Base-by-base conservation (phyloP, 352 stramenopile species). In the Globisporangium camurandrum region DNA sequence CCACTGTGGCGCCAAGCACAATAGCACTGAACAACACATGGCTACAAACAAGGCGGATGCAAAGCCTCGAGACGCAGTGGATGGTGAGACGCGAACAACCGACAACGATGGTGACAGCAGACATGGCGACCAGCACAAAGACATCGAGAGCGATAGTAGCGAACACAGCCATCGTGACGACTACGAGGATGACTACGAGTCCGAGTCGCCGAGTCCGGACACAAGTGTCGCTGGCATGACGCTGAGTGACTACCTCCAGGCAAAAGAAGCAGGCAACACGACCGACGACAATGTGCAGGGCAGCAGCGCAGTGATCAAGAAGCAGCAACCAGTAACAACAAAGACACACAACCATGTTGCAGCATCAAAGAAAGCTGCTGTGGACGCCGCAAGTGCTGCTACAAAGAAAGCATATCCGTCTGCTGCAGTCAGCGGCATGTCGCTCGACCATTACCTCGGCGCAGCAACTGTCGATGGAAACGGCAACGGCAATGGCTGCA, bases 361-460 rank as follows among this genome's bases (percentile, higher is more conserved):
- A 26, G 26, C n/a, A 26, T 67, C 63, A 45, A 68, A 62, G 11
- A 11, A n/a, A 8, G 27, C 14, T 27, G 51, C 36, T n/a, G 56
- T 16, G 8, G 30, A 7, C 30, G 8, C 54, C 19, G 27, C 49
- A n/a, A 31, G n/a, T 23, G 44, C 28, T 14, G 46, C 30, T 2
- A 46, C 23, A 6, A 67, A 67, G 46, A 72, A 72, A 19, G 16
- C 49, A 26, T 24, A 36, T 14, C 49, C 59, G 7, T 33, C 57
- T 4, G 41, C 53, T 0, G 57, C 78, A 27, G 62, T 84, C 28
- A 77, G 56, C 24, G 71, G 74, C 34, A 84, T 86, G 71, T 83
- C 74, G 11, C 59, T 86, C 12, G 69, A 86, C 45, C 66, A 73
- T 45, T 86, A 84, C 44, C 57, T 86, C 8, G 75, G 71, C 12